Evolutionary conservation across 2,329 filamentous ascomycete genomes (phyloP).

Genomic region (Exophiala sideris): DNA sequence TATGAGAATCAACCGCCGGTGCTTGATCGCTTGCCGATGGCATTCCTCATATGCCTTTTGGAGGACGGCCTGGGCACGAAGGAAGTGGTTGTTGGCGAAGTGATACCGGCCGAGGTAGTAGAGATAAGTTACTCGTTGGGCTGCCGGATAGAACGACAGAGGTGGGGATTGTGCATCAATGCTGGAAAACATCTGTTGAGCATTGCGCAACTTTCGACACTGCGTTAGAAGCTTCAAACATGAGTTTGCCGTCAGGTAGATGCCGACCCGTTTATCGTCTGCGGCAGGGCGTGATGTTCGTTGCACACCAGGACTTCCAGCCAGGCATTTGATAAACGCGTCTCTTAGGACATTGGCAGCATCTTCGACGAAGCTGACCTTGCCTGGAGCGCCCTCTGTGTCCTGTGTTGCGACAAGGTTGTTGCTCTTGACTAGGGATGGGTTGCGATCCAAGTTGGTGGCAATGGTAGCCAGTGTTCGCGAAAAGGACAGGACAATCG

Average conservation of each 20-base stretch:
- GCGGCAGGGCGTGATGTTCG: constrained; percentile 52
- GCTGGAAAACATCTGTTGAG: constrained; percentile 84
- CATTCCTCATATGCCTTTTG: constrained; percentile 79
- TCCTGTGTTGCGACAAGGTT: constrained; percentile 35
- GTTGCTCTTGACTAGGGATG: constrained; percentile 63
- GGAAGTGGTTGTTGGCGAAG: constrained; percentile 80
- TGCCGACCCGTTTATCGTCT: constrained; percentile 79
- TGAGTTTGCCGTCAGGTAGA: constrained; percentile 89
- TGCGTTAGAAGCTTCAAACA: constrained; percentile 85
- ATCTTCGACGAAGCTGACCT: constrained; percentile 77
- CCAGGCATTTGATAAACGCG: constrained; percentile 84
- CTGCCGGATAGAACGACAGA: constrained; percentile 74
- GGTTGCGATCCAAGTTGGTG: constrained; percentile 76
- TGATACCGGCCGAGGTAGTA: constrained; percentile 92
- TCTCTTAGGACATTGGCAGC: constrained; percentile 87
- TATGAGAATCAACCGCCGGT: constrained; percentile 75
- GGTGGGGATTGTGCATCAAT: constrained; percentile 81
- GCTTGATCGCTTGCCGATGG: constrained; percentile 55
- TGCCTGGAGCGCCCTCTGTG: constrained; percentile 60
- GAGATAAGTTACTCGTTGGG: constrained; percentile 85
- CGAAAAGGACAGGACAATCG: constrained; percentile 78
- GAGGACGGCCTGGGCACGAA: constrained; percentile 69
- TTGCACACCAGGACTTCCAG: constrained; percentile 51
- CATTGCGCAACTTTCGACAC: constrained; percentile 78
- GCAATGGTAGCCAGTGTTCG: constrained; percentile 77